Conservation (phyloP, 2,329 filamentous ascomycete species). For the Colletotrichum higginsianum region DNA sequence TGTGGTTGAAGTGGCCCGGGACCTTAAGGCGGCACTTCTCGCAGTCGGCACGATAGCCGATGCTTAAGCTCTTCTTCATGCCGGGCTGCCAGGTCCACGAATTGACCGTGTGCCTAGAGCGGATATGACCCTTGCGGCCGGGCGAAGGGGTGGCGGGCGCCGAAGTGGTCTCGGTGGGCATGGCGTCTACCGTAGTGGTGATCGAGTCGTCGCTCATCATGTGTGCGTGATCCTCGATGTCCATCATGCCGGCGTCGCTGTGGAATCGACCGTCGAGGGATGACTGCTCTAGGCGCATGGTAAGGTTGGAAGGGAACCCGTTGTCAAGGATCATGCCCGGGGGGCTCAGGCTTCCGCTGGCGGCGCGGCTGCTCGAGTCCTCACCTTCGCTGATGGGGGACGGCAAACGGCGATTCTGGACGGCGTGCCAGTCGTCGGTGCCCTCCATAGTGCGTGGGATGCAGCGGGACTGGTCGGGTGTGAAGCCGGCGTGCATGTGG, state of each 20-base stretch:
- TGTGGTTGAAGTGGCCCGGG: slow-evolving; percentile 86
- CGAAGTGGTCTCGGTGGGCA: slow-evolving; percentile 46
- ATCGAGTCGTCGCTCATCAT: slow-evolving; percentile 28
- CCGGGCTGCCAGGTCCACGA: slow-evolving; percentile 73
- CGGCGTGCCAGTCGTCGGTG: slow-evolving; percentile 64
- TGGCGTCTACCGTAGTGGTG: slow-evolving; percentile 16
- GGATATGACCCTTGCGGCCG: slow-evolving; percentile 68
- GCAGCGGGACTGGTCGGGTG: slow-evolving; percentile 55
- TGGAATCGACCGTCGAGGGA: slow-evolving; percentile 21
- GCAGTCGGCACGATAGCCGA: slow-evolving; percentile 84
- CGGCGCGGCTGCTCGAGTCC: slow-evolving; percentile 50
- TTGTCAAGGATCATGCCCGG: slow-evolving; percentile 52
- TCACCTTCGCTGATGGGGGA: slow-evolving; percentile 74
- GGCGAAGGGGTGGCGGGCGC: slow-evolving; percentile 57
- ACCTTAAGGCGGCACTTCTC: slow-evolving; percentile 83
- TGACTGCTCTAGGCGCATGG: slow-evolving; percentile 53
- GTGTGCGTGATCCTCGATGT: slow-evolving; percentile 45
- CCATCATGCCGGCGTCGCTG: slow-evolving; percentile 52
- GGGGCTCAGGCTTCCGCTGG: slow-evolving; percentile 52
- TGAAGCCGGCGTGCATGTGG: slow-evolving; percentile 57
- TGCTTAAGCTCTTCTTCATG: slow-evolving; percentile 81
- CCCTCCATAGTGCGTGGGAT: slow-evolving; percentile 65
- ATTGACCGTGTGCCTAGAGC: slow-evolving; percentile 73
- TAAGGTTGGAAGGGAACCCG: slow-evolving; percentile 53
- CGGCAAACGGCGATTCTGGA: slow-evolving; percentile 68